Conservation (phyloP, 768 basidiomycete genomes). For the Baorangia bicolor region DNA sequence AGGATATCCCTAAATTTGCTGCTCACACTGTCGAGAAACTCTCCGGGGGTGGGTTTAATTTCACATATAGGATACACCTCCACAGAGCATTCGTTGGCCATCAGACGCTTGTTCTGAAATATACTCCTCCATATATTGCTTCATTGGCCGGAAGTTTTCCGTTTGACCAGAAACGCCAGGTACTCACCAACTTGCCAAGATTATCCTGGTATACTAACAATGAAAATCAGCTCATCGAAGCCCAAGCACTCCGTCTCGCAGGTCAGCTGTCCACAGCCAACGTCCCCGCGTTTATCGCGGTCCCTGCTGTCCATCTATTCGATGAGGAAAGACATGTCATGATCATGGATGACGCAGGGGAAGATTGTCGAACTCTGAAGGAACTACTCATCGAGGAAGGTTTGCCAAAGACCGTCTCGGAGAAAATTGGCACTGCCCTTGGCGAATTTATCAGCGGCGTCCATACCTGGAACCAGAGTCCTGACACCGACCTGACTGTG, state of each 20-base stretch:
- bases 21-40: constrained; percentile 40
- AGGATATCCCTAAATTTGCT: constrained; percentile 44
- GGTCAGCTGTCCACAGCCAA: constrained; percentile 31
- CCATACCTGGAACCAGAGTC: constrained; percentile 46
- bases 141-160: constrained; percentile 19
- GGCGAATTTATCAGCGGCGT: constrained; percentile 55
- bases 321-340: constrained; percentile 51
- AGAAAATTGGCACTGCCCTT: constrained; percentile 49
- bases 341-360: constrained; percentile 64
- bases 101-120: constrained; percentile 56
- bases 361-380: constrained; percentile 38
- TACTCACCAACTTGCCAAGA: constrained; percentile 20
- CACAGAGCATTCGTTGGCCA: constrained; percentile 39
- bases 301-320: constrained; percentile 49
- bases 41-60: constrained; percentile 56
- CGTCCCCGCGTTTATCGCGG: constrained; percentile 40
- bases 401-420: constrained; percentile 29
- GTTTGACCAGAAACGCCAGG: constrained; percentile 54
- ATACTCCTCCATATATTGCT: constrained; percentile 47
- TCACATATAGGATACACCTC: constrained; percentile 54
- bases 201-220: constrained; percentile 3
- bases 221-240: constrained; percentile 44
- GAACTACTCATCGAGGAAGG: constrained; percentile 38
- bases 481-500: constrained; percentile 29
- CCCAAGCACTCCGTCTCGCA: constrained; percentile 49